These are phyloP conservation scores for Dysphania ambrosioides DNA, from an alignment of 148 eudicot genomes.

Conservation along the genomic window DNA sequence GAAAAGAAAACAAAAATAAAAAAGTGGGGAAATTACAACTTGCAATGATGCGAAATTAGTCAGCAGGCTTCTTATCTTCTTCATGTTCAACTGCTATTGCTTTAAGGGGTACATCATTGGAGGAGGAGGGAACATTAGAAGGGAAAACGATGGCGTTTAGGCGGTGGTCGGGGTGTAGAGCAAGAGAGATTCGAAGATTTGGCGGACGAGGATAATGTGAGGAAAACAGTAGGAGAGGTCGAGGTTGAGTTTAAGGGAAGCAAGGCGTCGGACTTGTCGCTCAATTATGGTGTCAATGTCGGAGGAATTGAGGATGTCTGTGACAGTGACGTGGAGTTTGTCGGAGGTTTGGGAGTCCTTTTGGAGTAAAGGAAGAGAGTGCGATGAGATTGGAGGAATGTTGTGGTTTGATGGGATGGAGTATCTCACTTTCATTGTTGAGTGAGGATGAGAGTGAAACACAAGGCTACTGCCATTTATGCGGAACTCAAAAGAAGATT, in stretches of 20 bases:
- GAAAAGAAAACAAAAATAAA: too few relatives aligned
- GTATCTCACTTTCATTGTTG: neutral
- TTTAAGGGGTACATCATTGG: neutral
- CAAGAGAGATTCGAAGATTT: constrained; percentile 32
- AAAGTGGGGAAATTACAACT: constrained; percentile 10
- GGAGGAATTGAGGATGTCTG: constrained; percentile 27
- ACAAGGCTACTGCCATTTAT: too few relatives aligned
- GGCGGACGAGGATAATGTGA: constrained; percentile 32
- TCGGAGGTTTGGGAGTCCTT: constrained; percentile 25
- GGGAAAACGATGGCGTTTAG: neutral
- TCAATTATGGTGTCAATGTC: constrained; percentile 37
- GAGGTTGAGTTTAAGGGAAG: constrained; percentile 29
- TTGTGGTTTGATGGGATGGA: neutral
- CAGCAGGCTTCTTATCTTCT: constrained; percentile 19
- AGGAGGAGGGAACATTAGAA: neutral
- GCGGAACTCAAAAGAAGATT: too few relatives aligned
- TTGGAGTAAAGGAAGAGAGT: neutral
- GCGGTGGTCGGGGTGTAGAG: constrained; percentile 7
- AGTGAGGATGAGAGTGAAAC: too few relatives aligned
- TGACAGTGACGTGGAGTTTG: constrained; percentile 28
- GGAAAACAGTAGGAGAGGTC: constrained; percentile 34
- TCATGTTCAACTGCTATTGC: neutral
- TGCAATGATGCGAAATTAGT: constrained; percentile 30
- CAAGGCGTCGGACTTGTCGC: constrained; percentile 25
- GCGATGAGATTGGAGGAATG: neutral